Conservation (phyloP, 352 stramenopile genomes). For the Phytopythium delawarense region DNA sequence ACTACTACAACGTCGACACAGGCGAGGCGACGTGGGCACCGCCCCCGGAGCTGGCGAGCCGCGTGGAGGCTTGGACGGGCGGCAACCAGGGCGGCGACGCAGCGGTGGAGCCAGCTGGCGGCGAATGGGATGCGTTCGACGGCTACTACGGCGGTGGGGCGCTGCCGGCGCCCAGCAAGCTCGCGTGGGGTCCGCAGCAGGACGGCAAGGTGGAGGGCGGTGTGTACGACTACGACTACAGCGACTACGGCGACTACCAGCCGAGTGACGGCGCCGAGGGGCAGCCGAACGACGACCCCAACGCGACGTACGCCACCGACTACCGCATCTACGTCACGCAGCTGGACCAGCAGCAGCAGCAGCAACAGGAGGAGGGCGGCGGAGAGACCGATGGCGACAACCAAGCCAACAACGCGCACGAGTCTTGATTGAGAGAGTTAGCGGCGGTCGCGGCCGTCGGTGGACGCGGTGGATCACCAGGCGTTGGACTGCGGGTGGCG, state of each 20-base stretch:
- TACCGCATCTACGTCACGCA: conserved; percentile 73
- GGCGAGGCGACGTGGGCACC: conserved; percentile 66
- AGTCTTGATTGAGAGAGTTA: not conserved
- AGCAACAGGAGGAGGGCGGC: conserved; percentile 7
- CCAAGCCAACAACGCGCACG: conserved; percentile 4
- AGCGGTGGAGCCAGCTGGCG: not conserved
- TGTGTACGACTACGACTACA: not conserved
- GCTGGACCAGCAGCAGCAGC: conserved; percentile 21
- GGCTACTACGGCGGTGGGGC: not conserved
- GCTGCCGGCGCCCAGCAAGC: conserved; percentile 2
- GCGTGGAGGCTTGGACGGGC: conserved; percentile 10
- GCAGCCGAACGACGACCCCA: conserved; percentile 4
- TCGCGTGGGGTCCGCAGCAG: not conserved
- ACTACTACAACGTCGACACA: conserved; percentile 69
- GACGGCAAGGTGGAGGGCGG: not conserved
- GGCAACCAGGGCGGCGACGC: conserved; percentile 8
- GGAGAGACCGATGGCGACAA: conserved; percentile 4
- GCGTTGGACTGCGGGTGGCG: conserved; percentile 3
- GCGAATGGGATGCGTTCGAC: conserved; percentile 6
- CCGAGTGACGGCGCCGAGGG: not conserved
- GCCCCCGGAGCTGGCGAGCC: conserved; percentile 18
- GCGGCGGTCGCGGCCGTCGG: too few relatives aligned
- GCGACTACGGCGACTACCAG: not conserved
- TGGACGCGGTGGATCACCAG: not conserved
- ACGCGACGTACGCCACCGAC: conserved; percentile 63